These are phyloP conservation scores for Lagerstroemia speciosa DNA, from an alignment of 345 rosid genomes.

Conservation along the genomic window DNA sequence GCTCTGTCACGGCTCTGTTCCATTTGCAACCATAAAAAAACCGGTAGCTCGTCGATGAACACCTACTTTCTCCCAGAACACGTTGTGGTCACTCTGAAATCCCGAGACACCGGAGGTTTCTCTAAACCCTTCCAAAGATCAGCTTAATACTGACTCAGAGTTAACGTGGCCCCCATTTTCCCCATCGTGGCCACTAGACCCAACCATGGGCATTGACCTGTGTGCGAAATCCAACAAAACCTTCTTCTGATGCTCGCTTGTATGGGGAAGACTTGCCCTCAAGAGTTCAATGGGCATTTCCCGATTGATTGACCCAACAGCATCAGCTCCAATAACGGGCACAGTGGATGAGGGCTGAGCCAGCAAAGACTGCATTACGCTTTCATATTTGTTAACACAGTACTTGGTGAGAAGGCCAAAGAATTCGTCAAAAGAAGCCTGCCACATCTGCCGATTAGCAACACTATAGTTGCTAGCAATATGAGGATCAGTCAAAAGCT, in stretches of 20 bases:
- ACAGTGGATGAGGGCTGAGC: conserved; percentile 27
- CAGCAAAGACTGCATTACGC: conserved; percentile 56
- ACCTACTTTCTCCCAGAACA: neutral
- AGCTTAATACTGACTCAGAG: conserved; percentile 15
- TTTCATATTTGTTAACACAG: conserved; percentile 69
- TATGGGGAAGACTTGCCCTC: conserved; percentile 78
- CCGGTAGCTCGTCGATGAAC: neutral
- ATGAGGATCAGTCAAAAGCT: conserved; percentile 44
- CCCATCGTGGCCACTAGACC: conserved; percentile 26
- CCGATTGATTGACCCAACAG: conserved; percentile 61
- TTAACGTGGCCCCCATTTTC: conserved; percentile 19
- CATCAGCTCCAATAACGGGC: conserved; percentile 38
- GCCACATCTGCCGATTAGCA: conserved; percentile 63
- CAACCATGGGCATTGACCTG: conserved; percentile 54
- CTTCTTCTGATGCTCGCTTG: conserved; percentile 70
- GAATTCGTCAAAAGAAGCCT: conserved; percentile 82
- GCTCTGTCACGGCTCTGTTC: neutral
- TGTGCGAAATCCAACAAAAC: conserved; percentile 73
- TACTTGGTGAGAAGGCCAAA: conserved; percentile 71
- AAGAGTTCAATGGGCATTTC: conserved; percentile 86
- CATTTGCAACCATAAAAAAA: neutral
- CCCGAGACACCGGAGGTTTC: neutral
- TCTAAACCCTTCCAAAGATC: neutral
- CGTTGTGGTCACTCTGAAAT: neutral
- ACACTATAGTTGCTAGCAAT: conserved; percentile 48